Evolutionary conservation across 768 basidiomycete species (phyloP), one percentile per base, ranked within the genome.

Genomic region (Amanita fuliginea): DNA sequence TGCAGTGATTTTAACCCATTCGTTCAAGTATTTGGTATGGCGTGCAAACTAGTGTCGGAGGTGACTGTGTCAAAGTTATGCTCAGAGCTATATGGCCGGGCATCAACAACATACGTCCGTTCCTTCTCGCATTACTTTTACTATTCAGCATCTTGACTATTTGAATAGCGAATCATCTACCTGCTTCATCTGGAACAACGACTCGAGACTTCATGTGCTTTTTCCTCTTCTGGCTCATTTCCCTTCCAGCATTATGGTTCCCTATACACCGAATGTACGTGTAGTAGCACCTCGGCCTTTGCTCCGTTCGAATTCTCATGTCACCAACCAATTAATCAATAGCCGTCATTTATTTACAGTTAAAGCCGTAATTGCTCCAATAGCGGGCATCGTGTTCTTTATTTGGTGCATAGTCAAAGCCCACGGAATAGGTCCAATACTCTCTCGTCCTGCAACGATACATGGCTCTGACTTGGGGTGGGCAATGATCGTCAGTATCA

Each of bases 171-270:
- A 90, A 90, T 69, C 69, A 73, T 52, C 71, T 89, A 57, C 81
- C 86, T 18, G 74, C 68, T 21, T 81, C 80, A 11, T 79, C 84
- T 52, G 86, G 86, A 37, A 89, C 78, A 26, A 83, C 72, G 51
- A 81, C 82, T 14, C 74, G 76, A 47, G 79, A 86, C 64, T 86
- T 83, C 57, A 67, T 87, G 68, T 79, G 78, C 56, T 92, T 92
- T 75, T 83, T 92, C 73, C 70, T 92, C 51, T 93, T 90, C 72
- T 91, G 86, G 82, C 66, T 89, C 24, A 72, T 87, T 36, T 84
- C 80, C 32, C 74, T 90, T 30, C 86, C 85, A 6, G 79, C 81
- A 14, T 80, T 89, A 56, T 88, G 83, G 83, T 82, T 87, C 56
- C 86, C 85, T 10, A 79, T 89, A 42, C 86, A 91, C 68, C 75